These are phyloP conservation scores for Ogataea haglerorum DNA, from an alignment of 805 yeast genomes.

Conservation along the genomic window DNA sequence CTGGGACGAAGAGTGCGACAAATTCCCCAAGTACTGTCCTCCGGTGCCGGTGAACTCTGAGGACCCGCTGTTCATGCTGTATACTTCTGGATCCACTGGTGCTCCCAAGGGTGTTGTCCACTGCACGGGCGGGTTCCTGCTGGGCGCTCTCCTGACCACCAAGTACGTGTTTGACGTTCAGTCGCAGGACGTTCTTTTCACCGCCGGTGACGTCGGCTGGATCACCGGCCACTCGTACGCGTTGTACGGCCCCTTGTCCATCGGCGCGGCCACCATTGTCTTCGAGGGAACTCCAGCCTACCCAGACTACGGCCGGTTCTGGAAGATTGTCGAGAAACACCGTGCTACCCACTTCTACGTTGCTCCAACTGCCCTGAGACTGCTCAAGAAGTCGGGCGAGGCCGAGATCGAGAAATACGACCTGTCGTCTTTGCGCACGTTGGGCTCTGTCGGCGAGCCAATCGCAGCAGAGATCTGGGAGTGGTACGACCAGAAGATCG, in stretches of 20 bases:
- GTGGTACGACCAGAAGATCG: slow-evolving; percentile 93
- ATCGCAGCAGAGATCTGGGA: slow-evolving; percentile 98
- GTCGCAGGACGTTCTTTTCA: slow-evolving; percentile 81
- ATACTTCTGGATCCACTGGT: slow-evolving; percentile 98
- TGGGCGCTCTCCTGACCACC: slow-evolving; percentile 90
- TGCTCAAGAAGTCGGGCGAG: slow-evolving; percentile 81
- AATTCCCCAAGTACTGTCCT: slow-evolving; percentile 81
- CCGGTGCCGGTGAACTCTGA: slow-evolving; percentile 86
- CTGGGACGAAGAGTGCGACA: slow-evolving; percentile 90
- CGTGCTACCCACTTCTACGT: slow-evolving; percentile 94
- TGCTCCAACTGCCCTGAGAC: slow-evolving; percentile 96
- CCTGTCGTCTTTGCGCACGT: slow-evolving; percentile 79
- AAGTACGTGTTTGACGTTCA: slow-evolving; percentile 93
- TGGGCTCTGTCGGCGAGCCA: slow-evolving; percentile 99
- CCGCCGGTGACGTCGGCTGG: slow-evolving; percentile 99
- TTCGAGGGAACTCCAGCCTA: slow-evolving; percentile 98
- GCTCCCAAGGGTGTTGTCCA: slow-evolving; percentile 98
- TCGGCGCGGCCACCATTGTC: slow-evolving; percentile 88
- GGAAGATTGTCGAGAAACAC: slow-evolving; percentile 92
- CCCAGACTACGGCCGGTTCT: slow-evolving; percentile 92
- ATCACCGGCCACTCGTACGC: slow-evolving; percentile 98
- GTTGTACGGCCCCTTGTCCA: slow-evolving; percentile 84
- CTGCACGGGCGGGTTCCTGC: slow-evolving; percentile 87
- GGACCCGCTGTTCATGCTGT: slow-evolving; percentile 92
- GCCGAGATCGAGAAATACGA: slow-evolving; percentile 76